Percentiles rank a stretch among this genome's conserved stretches.
phyloP scores from a whole-genome alignment of 2,329 filamentous ascomycete genomes.

The Westerdykella ornata region DNA sequence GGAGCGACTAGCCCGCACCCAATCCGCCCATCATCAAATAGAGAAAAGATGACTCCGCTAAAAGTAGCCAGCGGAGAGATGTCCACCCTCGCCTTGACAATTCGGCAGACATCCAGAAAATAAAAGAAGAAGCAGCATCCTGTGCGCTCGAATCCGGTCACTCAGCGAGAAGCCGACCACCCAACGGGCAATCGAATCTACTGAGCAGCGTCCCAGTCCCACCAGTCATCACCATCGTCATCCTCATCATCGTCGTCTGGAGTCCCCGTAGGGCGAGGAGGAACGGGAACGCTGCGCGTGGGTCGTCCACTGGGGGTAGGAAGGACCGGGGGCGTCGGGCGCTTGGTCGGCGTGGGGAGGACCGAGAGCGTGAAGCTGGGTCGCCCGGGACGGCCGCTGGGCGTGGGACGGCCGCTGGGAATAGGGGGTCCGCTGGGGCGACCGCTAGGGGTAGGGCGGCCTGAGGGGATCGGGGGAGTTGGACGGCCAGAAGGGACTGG shows the following conservation, averaged over 20 bases:
- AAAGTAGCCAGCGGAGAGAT: too few relatives aligned
- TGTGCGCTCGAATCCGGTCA: too few relatives aligned
- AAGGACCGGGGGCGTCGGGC: background rate
- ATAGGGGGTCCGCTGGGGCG: background rate
- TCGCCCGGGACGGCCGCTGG: background rate
- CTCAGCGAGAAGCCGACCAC: too few relatives aligned
- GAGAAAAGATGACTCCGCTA: too few relatives aligned
- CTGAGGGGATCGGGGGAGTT: constrained; percentile 1
- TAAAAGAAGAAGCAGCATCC: too few relatives aligned
- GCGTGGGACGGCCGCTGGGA: background rate
- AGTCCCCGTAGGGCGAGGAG: background rate
- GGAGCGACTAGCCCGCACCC: too few relatives aligned
- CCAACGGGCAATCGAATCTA: background rate
- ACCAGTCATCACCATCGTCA: background rate
- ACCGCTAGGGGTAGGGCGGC: background rate
- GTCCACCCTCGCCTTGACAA: too few relatives aligned
- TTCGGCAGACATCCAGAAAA: too few relatives aligned
- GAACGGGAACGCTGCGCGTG: background rate
- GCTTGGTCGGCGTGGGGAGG: background rate
- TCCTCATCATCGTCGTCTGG: background rate
- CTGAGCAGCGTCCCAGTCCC: background rate
- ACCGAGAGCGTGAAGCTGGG: constrained; percentile 1
- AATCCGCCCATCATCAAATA: too few relatives aligned
- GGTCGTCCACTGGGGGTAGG: background rate
- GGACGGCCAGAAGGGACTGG: constrained; percentile 3